Evolutionary conservation across 305 asterid species (phyloP), one percentile per base, ranked within the genome.

Genomic region (Solanum hybrid): DNA sequence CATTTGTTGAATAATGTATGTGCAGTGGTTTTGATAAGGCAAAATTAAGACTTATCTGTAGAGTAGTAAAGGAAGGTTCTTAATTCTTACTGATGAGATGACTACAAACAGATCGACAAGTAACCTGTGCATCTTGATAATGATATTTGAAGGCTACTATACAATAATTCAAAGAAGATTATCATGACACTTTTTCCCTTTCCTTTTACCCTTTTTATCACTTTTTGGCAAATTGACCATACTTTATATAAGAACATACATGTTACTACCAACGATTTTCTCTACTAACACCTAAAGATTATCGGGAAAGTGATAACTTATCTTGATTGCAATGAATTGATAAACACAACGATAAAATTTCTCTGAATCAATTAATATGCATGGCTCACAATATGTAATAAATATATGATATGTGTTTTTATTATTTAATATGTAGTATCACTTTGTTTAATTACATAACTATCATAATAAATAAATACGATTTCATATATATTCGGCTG

Each of bases 71-170:
- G 0, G 73, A 45, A 51, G 75, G 9, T 42, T 31, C 17, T 29
- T 19, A 45, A 19, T 80, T 80, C 86, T 79, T 37, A 11, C 12
- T 34, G 12, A 22, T 42, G 32, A 22, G 88, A 38, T 34, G 78
- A 80, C 78, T 31, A 56, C 24, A 56, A 56, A 64, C 34, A 71
- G 22, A 77, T 77, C 15, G 72, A 79, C 87, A 29, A 87, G 78
- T 29, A 81, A 88, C 90, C 45, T 45, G 88, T 84, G 90, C 72
- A 17, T 78, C 42, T n/a, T 42, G 91, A 89, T 72, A 88, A 82
- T 77, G 90, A 91, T 40, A 80, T 64, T 87, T 31, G 42, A 9
- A 38, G 32, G 4, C 13, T 5, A 31, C 75, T 29, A 51, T 17
- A 29, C 31, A 19, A 31, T 7, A 81, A 42, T 81, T 42, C 71